phyloP scores from a whole-genome alignment of 805 yeast species.

The Peterozyma toletana region DNA sequence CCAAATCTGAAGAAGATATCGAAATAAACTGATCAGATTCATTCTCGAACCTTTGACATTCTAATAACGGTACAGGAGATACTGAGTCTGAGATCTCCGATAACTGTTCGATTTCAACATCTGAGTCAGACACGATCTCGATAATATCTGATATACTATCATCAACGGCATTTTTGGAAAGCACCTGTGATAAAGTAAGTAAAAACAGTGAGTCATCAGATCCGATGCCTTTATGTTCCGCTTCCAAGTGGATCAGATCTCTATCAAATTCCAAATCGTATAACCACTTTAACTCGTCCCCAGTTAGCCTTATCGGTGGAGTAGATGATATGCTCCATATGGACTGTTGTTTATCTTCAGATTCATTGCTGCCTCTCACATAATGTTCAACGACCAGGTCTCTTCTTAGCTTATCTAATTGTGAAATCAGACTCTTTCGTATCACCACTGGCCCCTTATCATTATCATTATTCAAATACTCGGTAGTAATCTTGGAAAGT shows the following conservation, averaged over 20 bases:
- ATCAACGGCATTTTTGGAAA: not conserved
- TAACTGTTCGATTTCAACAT: not conserved
- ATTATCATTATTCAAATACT: slow-evolving; percentile 1
- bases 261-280: slow-evolving; percentile 6
- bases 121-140: not conserved
- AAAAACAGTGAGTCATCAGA: slow-evolving; percentile 1
- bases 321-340: slow-evolving; percentile 14
- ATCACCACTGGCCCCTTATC: not conserved
- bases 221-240: not conserved
- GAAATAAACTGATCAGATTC: not conserved
- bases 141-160: no score
- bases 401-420: slow-evolving; percentile 11
- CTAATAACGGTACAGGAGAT: not conserved
- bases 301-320: slow-evolving; percentile 10
- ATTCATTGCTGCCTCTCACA: slow-evolving; percentile 4
- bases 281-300: slow-evolving; percentile 16
- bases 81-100: not conserved
- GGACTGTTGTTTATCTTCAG: slow-evolving; percentile 9
- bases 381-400: no score
- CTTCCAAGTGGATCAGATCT: not conserved
- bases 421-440: slow-evolving; percentile 8
- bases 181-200: slow-evolving; percentile 18
- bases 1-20: no score
- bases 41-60: not conserved
- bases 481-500: slow-evolving; percentile 14